Evolutionary conservation across 2,329 filamentous ascomycete genomes (phyloP).

Genomic region (Aspergillus versicolor): DNA sequence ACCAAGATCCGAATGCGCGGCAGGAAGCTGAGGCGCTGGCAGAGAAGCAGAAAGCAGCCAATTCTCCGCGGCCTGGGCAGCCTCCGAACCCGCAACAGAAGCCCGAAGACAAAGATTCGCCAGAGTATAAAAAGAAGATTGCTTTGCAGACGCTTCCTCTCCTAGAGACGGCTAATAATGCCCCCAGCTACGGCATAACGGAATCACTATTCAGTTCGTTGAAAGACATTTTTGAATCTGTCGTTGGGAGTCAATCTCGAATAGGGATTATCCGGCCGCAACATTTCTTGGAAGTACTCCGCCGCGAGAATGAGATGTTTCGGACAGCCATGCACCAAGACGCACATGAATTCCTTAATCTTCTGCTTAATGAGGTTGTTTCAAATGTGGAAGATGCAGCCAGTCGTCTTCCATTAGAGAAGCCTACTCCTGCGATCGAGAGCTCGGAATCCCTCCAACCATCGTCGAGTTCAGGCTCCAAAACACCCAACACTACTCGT

Average conservation of each 20-base stretch:
- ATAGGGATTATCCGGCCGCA: slow-evolving; percentile 90
- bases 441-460: slow-evolving; percentile 47
- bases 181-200: slow-evolving; percentile 81
- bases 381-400: slow-evolving; percentile 83
- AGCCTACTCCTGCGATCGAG: slow-evolving; percentile 54
- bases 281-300: slow-evolving; percentile 89
- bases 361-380: slow-evolving; percentile 94
- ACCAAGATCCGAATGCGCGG: slow-evolving; percentile 60
- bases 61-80: slow-evolving; percentile 46
- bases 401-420: slow-evolving; percentile 33
- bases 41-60: slow-evolving; percentile 46
- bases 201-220: slow-evolving; percentile 92
- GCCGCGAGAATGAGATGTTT: slow-evolving; percentile 95
- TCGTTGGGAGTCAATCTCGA: slow-evolving; percentile 76
- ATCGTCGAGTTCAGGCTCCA: slow-evolving; percentile 51
- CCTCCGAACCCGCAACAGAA: slow-evolving; percentile 59
- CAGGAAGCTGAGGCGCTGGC: slow-evolving; percentile 50
- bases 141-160: slow-evolving; percentile 85
- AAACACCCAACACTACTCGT: slow-evolving; percentile 66
- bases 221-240: slow-evolving; percentile 92
- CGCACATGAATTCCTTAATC: slow-evolving; percentile 93
- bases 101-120: slow-evolving; percentile 91
- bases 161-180: slow-evolving; percentile 80
- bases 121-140: slow-evolving; percentile 97
- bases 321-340: slow-evolving; percentile 97